Base-by-base conservation (phyloP, 1,284 basidiomycete genomes). In the Microbotryum silenes-acaulis region DNA sequence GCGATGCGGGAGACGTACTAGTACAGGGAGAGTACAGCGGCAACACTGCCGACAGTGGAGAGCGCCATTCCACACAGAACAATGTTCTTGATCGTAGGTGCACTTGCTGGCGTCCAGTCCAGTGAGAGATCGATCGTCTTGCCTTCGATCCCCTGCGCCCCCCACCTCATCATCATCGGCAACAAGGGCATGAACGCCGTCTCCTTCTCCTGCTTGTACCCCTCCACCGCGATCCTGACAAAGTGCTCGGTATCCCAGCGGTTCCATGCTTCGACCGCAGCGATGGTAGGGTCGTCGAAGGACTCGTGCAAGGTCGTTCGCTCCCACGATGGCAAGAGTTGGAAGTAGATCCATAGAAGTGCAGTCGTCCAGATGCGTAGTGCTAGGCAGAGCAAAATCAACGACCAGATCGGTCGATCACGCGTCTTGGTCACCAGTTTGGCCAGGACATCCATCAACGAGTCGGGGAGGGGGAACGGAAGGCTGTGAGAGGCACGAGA, bases 221-320 rank as follows among this genome's bases (percentile, higher is more conserved):
- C 75, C 16, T 78, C 67, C 21, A 64, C 57, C 0, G 88, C 87
- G 53, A 90, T 81, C 64, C 81, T 79, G 1, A 77, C 70, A 74
- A 91, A 97, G 75, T 97, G 86, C 62, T 97, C 81, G 2, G 81
- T 80, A 72, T 97, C 94, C 94, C 94, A 97, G 65, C 91, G 83
- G 37, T 42, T 42, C 37, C 37, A 42, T 42, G 37, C 37, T n/a
- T 90, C 52, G 51, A 64, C n/a, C 14, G 31, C 12, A 5, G n/a
- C 25, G 51, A 29, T 33, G 18, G 21, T 14, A 18, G 51, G 51
- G 25, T n/a, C 20, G 25, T 53, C 4, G 51, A 53, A 42, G 37
- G 37, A 42, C 37, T 42, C 37, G 37, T 42, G 37, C 37, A 42
- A 42, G 37, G 16, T 42, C 14, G 37, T 42, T 16, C 37, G 37